Evolutionary conservation across 1,284 basidiomycete species (phyloP).

Genomic region (Puccinia polysora): DNA sequence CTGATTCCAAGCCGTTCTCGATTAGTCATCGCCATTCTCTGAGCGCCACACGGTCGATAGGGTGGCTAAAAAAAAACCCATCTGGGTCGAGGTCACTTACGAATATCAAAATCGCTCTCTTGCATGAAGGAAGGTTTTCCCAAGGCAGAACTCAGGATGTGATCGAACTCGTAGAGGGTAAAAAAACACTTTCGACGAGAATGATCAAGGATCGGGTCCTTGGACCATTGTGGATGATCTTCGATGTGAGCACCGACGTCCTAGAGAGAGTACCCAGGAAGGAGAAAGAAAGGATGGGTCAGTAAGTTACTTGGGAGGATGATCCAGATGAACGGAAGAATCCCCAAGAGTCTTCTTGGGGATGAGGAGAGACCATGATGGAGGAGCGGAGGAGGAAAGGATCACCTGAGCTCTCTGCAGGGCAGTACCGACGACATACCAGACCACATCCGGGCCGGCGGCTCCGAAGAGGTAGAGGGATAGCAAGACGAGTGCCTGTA

Average conservation of each 20-base stretch:
- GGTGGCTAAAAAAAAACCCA: too few species aligned
- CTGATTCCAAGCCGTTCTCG: not conserved
- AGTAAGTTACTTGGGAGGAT: too few species aligned
- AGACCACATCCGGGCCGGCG: not conserved
- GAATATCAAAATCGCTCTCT: conserved; percentile 39
- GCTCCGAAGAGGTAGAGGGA: conserved; percentile 20
- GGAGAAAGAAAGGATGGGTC: not conserved
- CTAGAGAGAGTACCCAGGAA: not conserved
- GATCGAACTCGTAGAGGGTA: conserved; percentile 12
- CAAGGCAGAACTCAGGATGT: not conserved
- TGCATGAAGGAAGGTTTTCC: conserved; percentile 26
- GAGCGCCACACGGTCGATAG: not conserved
- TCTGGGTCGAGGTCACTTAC: not conserved
- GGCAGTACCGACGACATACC: conserved; percentile 15
- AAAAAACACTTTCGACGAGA: conserved; percentile 34
- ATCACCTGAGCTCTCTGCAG: conserved; percentile 20
- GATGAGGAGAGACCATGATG: not conserved
- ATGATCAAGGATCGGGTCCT: conserved; percentile 5
- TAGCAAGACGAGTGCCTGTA: conserved; percentile 12
- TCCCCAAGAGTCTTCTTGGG: not conserved
- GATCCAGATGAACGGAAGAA: too few species aligned
- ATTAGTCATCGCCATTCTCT: not conserved
- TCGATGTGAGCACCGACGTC: conserved; percentile 13
- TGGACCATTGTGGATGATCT: conserved; percentile 3
- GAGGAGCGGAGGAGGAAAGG: not conserved